phyloP scores from a whole-genome alignment of 1,139 yeast genomes.

The Hyphopichia buzzinii region DNA sequence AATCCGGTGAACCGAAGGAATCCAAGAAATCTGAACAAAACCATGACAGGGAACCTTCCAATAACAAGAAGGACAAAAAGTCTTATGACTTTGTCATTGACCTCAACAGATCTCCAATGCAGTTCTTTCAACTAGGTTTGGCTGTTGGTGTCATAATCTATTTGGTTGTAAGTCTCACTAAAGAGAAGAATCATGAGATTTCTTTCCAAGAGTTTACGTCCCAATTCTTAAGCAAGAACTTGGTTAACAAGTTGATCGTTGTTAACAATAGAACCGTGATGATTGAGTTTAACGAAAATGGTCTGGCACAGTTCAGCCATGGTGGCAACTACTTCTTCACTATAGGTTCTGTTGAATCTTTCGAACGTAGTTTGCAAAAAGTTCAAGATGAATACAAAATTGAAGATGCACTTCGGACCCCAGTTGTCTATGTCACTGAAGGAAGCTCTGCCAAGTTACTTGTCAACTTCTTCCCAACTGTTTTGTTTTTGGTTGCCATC shows the following conservation, averaged over 20 bases:
- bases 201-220: slow-evolving; percentile 47
- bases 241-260: slow-evolving; percentile 36
- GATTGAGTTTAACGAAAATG: slow-evolving; percentile 40
- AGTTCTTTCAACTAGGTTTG: slow-evolving; percentile 31
- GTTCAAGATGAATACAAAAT: slow-evolving; percentile 63
- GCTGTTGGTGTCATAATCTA: slow-evolving; percentile 26
- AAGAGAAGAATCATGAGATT: slow-evolving; percentile 29
- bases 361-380: slow-evolving; percentile 64
- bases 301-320: slow-evolving; percentile 26
- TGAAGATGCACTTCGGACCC: slow-evolving; percentile 59
- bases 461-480: slow-evolving; percentile 66
- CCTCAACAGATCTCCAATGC: slow-evolving; percentile 24
- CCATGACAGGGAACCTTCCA: neutral
- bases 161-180: slow-evolving; percentile 14
- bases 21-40: neutral
- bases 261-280: slow-evolving; percentile 39
- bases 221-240: slow-evolving; percentile 37
- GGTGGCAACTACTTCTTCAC: slow-evolving; percentile 43
- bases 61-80: slow-evolving; percentile 2
- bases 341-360: slow-evolving; percentile 70
- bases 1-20: slow-evolving; percentile 6
- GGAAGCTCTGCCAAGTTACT: slow-evolving; percentile 56
- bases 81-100: slow-evolving; percentile 24
- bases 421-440: slow-evolving; percentile 61
- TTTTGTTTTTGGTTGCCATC: slow-evolving; percentile 66